Base-by-base conservation (phyloP, 2,329 filamentous ascomycete genomes). In the Kalmusia sp. region DNA sequence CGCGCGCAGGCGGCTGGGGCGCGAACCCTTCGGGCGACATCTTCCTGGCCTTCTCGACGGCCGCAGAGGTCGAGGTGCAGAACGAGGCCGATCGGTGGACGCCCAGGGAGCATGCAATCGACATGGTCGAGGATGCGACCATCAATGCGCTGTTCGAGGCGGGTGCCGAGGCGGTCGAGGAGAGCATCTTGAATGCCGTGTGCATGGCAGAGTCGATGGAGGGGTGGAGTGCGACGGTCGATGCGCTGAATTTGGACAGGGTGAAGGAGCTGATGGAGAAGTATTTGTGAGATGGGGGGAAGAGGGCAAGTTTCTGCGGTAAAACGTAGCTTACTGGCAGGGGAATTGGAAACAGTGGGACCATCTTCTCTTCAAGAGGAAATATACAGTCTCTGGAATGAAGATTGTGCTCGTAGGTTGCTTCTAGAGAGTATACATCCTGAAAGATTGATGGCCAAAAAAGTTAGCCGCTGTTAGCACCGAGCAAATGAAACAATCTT, bases 11-110 rank as follows among this genome's bases (percentile, higher is more conserved):
- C 2, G 84, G 85, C 2, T 83, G 84, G 54, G 86, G 85, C 0
- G 77, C 80, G 37, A 88, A 88, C 57, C 79, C 79, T 9, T 88
- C 84, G 0, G 87, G 87, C 0, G 87, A 90, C 55, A 84, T 90
- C 53, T 88, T 89, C 65, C 75, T 90, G 2, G 86, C 87, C 3
- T 84, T 90, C 54, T 88, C 85, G 6, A 89, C 86, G 0, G 86
- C 77, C 5, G 84, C 82, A 53, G 74, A 77, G 37, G 72, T 85
- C 1, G 72, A 75, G 2, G 76, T 81, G 31, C 79, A 81, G 60
- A 74, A 70, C 6, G 50, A 38, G n/a, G 51, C 67, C 3, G 70
- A 75, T 57, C 68, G 65, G 9, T 75, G 68, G 68, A 71, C 62
- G 4, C 74, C 75, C 0, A 69, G 73, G 21, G 71, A 79, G 4